Evolutionary conservation across 352 stramenopile genomes (phyloP), one percentile per base, ranked within the genome.

Genomic region (Globisporangium rhizosaccharum): DNA sequence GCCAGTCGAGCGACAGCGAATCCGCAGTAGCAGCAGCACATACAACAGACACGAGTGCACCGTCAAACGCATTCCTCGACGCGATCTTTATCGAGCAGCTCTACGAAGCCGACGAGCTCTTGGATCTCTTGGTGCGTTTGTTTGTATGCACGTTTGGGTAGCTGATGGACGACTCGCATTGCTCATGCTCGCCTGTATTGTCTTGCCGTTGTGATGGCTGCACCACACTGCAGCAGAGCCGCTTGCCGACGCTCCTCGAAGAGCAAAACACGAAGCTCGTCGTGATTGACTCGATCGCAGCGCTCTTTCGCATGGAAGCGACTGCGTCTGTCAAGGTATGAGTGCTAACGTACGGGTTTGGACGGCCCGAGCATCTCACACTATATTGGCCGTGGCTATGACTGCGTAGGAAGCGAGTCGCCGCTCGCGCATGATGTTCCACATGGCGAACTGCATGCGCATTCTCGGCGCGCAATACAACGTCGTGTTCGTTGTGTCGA

Each of bases 401-500:
- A 39, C 23, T 48, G 33, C 6, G 41, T 51, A 90, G 73, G 82
- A 91, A 46, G 80, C 81, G 5, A 84, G 76, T 56, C 76, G 85
- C 28, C 78, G 82, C 11, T 85, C 82, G 28, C 75, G 78, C 2
- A 61, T 85, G 52, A 92, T 92, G 85, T 94, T 94, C 66, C 69
- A 91, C 55, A 62, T 92, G 57, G 78, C 79, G 49, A 91, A 93
- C 64, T 90, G 78, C 70, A 93, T 93, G 79, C 79, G 75, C 30
- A 92, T 93, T 36, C 61, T 93, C 18, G 86, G 79, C 60, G 68
- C 79, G n/a, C 79, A 90, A 65, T 94, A 89, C 58, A 63, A 73
- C 42, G 77, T 85, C 52, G 66, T 92, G 28, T 92, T 92, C 51
- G 68, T 94, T 20, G 49, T 88, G 37, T 87, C 82, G 10, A 94